Percentiles rank a stretch among this genome's conserved stretches.
Evolutionary conservation across 202 grass and related monocot species (phyloP).

Genomic region (Elaeis oleifera): DNA sequence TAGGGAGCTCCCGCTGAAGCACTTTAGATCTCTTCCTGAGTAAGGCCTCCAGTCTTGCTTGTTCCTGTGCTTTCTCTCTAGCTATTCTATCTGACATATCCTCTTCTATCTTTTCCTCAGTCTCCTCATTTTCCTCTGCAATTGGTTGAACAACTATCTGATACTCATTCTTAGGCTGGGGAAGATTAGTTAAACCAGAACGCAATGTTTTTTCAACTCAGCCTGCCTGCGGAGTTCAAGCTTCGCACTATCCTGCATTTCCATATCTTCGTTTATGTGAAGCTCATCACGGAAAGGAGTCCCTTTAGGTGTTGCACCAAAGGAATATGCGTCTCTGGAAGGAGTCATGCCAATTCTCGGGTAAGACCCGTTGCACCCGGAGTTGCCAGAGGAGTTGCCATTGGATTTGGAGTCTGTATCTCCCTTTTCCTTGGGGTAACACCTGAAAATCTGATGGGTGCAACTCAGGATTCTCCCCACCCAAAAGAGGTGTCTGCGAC

Average conservation of each 20-base stretch:
- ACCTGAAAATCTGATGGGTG: constrained; percentile 82
- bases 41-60: constrained; percentile 54
- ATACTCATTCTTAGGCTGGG: constrained; percentile 78
- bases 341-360: constrained; percentile 75
- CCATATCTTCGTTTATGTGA: constrained; percentile 71
- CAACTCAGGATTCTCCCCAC: constrained; percentile 81
- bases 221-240: constrained; percentile 53
- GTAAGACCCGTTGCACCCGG: constrained; percentile 54
- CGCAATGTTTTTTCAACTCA: constrained; percentile 50
- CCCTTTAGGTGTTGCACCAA: constrained; percentile 54
- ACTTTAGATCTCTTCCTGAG: constrained; percentile 90
- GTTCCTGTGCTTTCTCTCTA: constrained; percentile 62
- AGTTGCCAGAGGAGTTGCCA: constrained; percentile 66
- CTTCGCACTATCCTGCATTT: constrained; percentile 51
- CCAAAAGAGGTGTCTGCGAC: constrained; percentile 83
- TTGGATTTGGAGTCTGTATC: constrained; percentile 79
- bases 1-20: constrained; percentile 71
- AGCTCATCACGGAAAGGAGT: constrained; percentile 80
- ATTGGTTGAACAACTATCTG: constrained; percentile 71
- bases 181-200: constrained; percentile 50
- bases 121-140: constrained; percentile 48
- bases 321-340: constrained; percentile 48
- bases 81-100: constrained; percentile 71
- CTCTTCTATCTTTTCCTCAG: constrained; percentile 59
- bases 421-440: constrained; percentile 77